Percentiles rank a stretch among this genome's conserved stretches.
Evolutionary conservation across 2,329 filamentous ascomycete genomes (phyloP).

Genomic region (Elsinoe necatrix): DNA sequence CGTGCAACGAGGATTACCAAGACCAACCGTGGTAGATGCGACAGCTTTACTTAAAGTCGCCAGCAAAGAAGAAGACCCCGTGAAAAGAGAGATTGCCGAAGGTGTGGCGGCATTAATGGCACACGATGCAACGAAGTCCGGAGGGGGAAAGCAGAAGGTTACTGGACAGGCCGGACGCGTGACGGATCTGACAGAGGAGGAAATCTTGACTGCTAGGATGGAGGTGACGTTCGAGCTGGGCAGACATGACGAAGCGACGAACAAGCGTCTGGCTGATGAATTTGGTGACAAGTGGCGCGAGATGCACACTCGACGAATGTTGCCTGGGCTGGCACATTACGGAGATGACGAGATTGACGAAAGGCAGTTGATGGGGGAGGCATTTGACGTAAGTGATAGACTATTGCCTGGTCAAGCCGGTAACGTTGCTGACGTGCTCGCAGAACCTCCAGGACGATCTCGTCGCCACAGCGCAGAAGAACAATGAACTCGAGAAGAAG

Average conservation of each 20-base stretch:
- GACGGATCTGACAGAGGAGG: constrained; percentile 59
- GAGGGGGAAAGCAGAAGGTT: constrained; percentile 57
- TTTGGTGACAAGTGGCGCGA: constrained; percentile 47
- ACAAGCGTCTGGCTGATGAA: constrained; percentile 38
- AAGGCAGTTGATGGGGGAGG: constrained; percentile 54
- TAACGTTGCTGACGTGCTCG: constrained; percentile 6
- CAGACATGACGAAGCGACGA: constrained; percentile 37
- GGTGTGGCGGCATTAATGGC: constrained; percentile 76
- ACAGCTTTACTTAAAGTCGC: constrained; percentile 58
- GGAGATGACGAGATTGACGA: constrained; percentile 67
- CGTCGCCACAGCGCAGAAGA: constrained; percentile 64
- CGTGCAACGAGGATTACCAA: constrained; percentile 75
- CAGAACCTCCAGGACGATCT: constrained; percentile 66
- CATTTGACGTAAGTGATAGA: constrained; percentile 58
- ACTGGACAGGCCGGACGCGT: constrained; percentile 45
- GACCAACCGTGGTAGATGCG: constrained; percentile 66
- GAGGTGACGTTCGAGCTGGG: constrained; percentile 64
- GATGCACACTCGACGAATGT: constrained; percentile 39
- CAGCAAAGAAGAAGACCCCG: constrained; percentile 51
- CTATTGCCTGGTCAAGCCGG: neutral
- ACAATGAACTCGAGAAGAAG: constrained; percentile 88
- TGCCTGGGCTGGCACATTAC: constrained; percentile 76
- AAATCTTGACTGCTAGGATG: constrained; percentile 65
- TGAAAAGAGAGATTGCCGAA: constrained; percentile 60
- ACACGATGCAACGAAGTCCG: constrained; percentile 71